Evolutionary conservation across 805 yeast genomes (phyloP).

Genomic region (Sungouiozyma ichnusensis): DNA sequence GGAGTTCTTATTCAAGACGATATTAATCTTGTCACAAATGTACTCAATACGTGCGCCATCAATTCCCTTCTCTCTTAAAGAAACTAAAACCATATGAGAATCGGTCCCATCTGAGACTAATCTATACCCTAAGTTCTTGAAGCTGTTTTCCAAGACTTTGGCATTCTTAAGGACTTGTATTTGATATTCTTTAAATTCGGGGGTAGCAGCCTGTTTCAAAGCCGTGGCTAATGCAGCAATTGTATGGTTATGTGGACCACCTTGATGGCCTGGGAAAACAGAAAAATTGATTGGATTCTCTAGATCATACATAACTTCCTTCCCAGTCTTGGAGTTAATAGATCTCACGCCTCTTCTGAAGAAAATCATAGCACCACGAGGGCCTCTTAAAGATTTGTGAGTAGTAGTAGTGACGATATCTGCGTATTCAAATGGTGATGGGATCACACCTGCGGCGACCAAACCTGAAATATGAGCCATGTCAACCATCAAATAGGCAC

Average conservation of each 20-base stretch:
- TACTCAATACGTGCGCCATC: constrained; percentile 98
- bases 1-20: constrained; percentile 94
- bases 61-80: constrained; percentile 77
- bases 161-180: constrained; percentile 82
- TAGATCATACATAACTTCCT: constrained; percentile 81
- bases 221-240: constrained; percentile 97
- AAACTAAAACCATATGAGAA: constrained; percentile 89
- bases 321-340: constrained; percentile 79
- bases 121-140: constrained; percentile 61
- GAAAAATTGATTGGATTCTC: constrained; percentile 95
- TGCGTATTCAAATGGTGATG: constrained; percentile 93
- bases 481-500: constrained; percentile 91
- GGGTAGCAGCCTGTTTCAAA: constrained; percentile 82
- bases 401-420: constrained; percentile 98
- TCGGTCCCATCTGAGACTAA: constrained; percentile 94
- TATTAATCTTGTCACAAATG: constrained; percentile 86
- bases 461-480: constrained; percentile 99
- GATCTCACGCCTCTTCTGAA: constrained; percentile 93
- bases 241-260: constrained; percentile 99
- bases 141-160: constrained; percentile 64
- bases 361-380: constrained; percentile 99
- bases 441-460: constrained; percentile 90
- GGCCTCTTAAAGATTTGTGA: constrained; percentile 97
- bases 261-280: constrained; percentile 99
- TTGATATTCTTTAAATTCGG: constrained; percentile 88